Conservation (phyloP, 768 basidiomycete genomes). For the Lentinula aciculospora region DNA sequence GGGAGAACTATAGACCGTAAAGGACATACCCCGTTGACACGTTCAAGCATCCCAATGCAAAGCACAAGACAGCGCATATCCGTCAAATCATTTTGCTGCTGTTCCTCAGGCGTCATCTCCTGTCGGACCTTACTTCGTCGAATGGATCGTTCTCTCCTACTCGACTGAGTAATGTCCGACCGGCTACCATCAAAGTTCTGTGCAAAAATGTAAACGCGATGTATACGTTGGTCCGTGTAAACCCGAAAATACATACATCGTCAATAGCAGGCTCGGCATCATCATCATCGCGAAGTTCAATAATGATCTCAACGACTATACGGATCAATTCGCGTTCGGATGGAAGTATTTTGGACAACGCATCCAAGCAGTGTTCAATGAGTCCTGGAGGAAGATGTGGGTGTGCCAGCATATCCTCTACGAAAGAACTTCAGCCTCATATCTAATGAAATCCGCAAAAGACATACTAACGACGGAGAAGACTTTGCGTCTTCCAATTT, state of each 20-base stretch:
- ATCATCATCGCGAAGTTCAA: constrained; percentile 59
- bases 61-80: constrained; percentile 81
- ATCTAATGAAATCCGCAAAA: background rate
- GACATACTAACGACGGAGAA: constrained; percentile 81
- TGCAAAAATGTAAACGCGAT: background rate
- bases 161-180: constrained; percentile 20
- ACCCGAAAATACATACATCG: constrained; percentile 9
- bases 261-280: constrained; percentile 27
- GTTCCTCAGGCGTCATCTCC: constrained; percentile 62
- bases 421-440: background rate
- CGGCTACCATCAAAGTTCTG: constrained; percentile 16
- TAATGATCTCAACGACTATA: constrained; percentile 83
- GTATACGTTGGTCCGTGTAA: background rate
- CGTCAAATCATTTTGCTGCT: constrained; percentile 55
- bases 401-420: constrained; percentile 87
- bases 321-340: constrained; percentile 84
- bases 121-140: constrained; percentile 43
- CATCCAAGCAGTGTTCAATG: constrained; percentile 78
- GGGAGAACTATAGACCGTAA: constrained; percentile 9
- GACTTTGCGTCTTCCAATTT: constrained; percentile 89
- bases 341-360: constrained; percentile 75
- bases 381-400: constrained; percentile 73
- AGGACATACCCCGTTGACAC: constrained; percentile 76
- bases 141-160: constrained; percentile 20
- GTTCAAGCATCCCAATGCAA: constrained; percentile 84